Conservation (phyloP, 345 rosid species). For the Geranium rotundifolium region DNA sequence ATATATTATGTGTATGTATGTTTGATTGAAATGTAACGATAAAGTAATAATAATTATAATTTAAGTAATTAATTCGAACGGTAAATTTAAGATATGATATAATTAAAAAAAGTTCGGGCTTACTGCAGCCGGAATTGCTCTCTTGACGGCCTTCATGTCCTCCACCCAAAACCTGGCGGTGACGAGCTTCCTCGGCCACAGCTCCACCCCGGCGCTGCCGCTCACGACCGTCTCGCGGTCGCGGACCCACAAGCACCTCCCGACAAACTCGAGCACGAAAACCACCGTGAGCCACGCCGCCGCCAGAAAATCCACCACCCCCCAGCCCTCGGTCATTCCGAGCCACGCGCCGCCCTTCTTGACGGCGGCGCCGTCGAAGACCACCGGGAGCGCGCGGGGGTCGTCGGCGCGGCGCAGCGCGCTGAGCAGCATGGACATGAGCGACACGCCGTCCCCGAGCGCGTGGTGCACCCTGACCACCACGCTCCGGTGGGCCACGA, state of each 20-base stretch:
- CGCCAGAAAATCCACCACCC: slow-evolving; percentile 9
- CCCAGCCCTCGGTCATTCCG: neutral
- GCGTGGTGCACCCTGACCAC: slow-evolving; percentile 8
- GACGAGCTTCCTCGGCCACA: slow-evolving; percentile 48
- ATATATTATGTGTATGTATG: too few relatives aligned
- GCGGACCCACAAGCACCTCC: slow-evolving; percentile 21
- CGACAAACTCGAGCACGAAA: slow-evolving; percentile 20
- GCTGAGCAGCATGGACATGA: slow-evolving; percentile 4
- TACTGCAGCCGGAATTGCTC: slow-evolving; percentile 28
- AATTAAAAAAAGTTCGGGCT: too few relatives aligned
- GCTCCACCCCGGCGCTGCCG: slow-evolving; percentile 59
- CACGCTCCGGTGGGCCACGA: slow-evolving; percentile 4
- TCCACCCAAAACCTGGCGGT: slow-evolving; percentile 38
- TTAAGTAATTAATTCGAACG: too few relatives aligned
- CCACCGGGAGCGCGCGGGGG: too few relatives aligned
- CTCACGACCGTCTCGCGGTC: slow-evolving; percentile 32
- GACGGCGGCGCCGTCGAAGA: too few relatives aligned
- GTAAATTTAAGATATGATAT: too few relatives aligned
- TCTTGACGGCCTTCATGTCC: slow-evolving; percentile 48
- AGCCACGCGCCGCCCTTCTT: slow-evolving; percentile 2
- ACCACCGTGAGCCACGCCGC: slow-evolving; percentile 29
- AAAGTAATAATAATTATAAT: too few relatives aligned
- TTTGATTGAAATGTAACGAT: too few relatives aligned
- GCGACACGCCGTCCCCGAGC: slow-evolving; percentile 7
- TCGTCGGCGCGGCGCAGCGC: too few relatives aligned